Evolutionary conservation across 495 filamentous ascomycete genomes (phyloP), one percentile per base, ranked within the genome.

Genomic region (Aspergillus nidulans): DNA sequence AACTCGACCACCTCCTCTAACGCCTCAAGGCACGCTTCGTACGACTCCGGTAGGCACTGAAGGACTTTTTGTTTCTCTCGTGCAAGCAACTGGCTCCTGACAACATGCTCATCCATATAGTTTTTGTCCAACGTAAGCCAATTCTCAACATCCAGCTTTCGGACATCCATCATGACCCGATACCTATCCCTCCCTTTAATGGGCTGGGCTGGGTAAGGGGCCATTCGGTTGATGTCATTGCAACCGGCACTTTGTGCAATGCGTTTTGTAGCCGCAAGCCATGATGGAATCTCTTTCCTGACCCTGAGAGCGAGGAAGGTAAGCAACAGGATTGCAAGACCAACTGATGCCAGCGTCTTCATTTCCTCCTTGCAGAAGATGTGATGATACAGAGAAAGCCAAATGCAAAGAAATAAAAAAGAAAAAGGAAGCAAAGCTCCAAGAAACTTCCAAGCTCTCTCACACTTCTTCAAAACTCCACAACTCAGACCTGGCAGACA

Each of bases 101-200:
- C 67, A 2, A 59, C 54, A 60, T 81, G 77, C 54, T 79, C 78
- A 24, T 70, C 69, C 58, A 71, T 67, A 49, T 82, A 82, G 52
- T 73, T 71, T 40, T 76, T 70, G 61, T 83, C 80, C 30, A 83
- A 56, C 1, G 75, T 79, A 26, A 84, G 69, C 81, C 80, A 84
- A 41, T 81, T 80, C 39, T 67, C 61, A 16, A 60, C 53, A 39
- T 81, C 78, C 25, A 83, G 63, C 55, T 72, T 77, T 52, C 73
- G 73, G 18, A 84, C 69, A 34, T 81, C 80, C 80, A 82, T 81
- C 59, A 77, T 76, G 49, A 81, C 70, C 23, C 72, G 66, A 53
- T 76, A 78, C 57, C 71, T 62, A 30, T 72, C 70, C 45, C 71
- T 59, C n/a, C 73, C 75, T 42, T 63, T 68, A 59, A 77, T 77